Conservation (phyloP, 805 yeast species). For the Wickerhamiella shivajii region DNA sequence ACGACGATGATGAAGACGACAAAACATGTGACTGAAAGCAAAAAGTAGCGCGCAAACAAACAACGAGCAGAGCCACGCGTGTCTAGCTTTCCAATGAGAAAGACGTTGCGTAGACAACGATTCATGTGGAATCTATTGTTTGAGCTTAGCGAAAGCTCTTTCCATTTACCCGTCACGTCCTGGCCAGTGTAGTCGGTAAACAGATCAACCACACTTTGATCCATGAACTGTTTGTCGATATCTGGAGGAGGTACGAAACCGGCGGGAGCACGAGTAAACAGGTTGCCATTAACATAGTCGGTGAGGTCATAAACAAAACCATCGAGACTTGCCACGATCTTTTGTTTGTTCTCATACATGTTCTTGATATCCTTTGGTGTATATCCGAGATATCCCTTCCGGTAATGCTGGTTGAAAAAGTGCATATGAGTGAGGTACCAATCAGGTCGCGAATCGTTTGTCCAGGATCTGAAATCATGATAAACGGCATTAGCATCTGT, state of each 20-base stretch:
- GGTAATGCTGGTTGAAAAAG: slow-evolving; percentile 24
- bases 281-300: slow-evolving; percentile 25
- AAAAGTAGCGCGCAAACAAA: slow-evolving; percentile 29
- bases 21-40: slow-evolving; percentile 27
- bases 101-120: slow-evolving; percentile 27
- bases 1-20: slow-evolving; percentile 25
- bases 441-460: slow-evolving; percentile 29
- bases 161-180: slow-evolving; percentile 23
- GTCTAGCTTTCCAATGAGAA: slow-evolving; percentile 29
- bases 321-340: slow-evolving; percentile 23
- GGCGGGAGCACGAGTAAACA: slow-evolving; percentile 21
- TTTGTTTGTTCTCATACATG: slow-evolving; percentile 17
- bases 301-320: slow-evolving; percentile 29
- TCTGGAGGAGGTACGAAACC: slow-evolving; percentile 18
- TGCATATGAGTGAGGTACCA: slow-evolving; percentile 29
- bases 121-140: slow-evolving; percentile 18
- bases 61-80: slow-evolving; percentile 27
- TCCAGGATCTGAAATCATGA: slow-evolving; percentile 29
- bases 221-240: slow-evolving; percentile 23
- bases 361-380: slow-evolving; percentile 22
- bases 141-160: slow-evolving; percentile 18
- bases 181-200: slow-evolving; percentile 25
- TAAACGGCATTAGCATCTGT: slow-evolving; percentile 28
- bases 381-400: slow-evolving; percentile 26
- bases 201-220: slow-evolving; percentile 19